Base-by-base conservation (phyloP, 192 early-diverging fungal genomes). In the Coemansia sp. region DNA sequence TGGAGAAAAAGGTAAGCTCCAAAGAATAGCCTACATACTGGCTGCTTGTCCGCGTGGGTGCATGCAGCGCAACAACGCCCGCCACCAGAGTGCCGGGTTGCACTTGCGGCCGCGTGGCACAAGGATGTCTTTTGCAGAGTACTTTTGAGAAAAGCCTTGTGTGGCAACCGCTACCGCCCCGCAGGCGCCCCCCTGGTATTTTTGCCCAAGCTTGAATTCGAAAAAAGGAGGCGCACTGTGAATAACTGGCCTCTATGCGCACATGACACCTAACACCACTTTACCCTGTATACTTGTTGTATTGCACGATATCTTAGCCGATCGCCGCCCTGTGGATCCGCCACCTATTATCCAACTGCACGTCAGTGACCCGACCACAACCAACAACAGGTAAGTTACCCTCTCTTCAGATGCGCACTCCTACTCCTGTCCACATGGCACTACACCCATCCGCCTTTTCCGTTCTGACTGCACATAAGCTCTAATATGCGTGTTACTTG, bases 1-100 rank as follows among this genome's bases (percentile, higher is more conserved):
- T 76, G 93, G 93, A 68, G 95, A 95, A 75, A 97, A 97, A 88
- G 94, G 93, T 92, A 89, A 74, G 85, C 61, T 11, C 31, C 38
- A 54, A 40, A 55, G 33, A 55, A 55, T 4, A 7, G 11, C 3
- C 27, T 10, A 55, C 52, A 9, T 27, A 8, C 10, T 54, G 66
- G 15, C 31, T 20, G 44, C 38, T 49, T 33, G 55, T 12, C 34
- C 43, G 40, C 22, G 42, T 13, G 22, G 24, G 40, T 44, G 63
- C 36, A 43, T 43, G 38, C 63, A 61, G 13, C 18, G 34, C 29
- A 61, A 33, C 59, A 61, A 16, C 59, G 59, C 33, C 33, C n/a
- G 59, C 59, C 59, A 61, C 59, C 59, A 18, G 59, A 61, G 59
- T 36, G 31, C 34, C n/a, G 59, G 59, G 59, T 61, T 34, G 59